phyloP scores from a whole-genome alignment of 768 basidiomycete species.

The Phaeolepiota aurea region DNA sequence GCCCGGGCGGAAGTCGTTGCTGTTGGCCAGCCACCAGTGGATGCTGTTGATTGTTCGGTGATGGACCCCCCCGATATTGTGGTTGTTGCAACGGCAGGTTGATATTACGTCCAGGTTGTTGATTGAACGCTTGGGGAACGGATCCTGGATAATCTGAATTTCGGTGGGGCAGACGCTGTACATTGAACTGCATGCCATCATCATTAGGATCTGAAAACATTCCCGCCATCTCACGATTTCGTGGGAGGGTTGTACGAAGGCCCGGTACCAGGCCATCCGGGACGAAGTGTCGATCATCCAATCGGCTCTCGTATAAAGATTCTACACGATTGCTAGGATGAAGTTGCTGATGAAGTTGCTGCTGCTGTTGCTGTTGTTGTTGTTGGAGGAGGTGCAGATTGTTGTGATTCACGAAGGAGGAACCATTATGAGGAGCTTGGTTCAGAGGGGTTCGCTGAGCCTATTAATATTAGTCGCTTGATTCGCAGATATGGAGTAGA shows the following conservation, averaged over 20 bases:
- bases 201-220: slow-evolving; percentile 53
- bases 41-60: slow-evolving; percentile 44
- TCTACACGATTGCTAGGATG: slow-evolving; percentile 48
- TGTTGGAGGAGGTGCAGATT: slow-evolving; percentile 31
- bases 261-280: slow-evolving; percentile 86
- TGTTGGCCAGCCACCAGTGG: slow-evolving; percentile 34
- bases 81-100: slow-evolving; percentile 50
- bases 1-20: slow-evolving; percentile 69
- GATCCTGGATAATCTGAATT: slow-evolving; percentile 49
- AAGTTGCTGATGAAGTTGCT: slow-evolving; percentile 36
- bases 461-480: too few relatives aligned
- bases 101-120: slow-evolving; percentile 47
- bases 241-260: slow-evolving; percentile 56
- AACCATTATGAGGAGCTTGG: slow-evolving; percentile 17
- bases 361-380: slow-evolving; percentile 29
- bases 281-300: slow-evolving; percentile 71
- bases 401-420: slow-evolving; percentile 23
- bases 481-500: too few relatives aligned
- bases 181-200: slow-evolving; percentile 53
- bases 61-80: slow-evolving; percentile 64
- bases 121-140: slow-evolving; percentile 38
- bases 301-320: slow-evolving; percentile 61
- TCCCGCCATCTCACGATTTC: slow-evolving; percentile 45
- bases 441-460: slow-evolving; percentile 22
- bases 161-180: slow-evolving; percentile 47